These are phyloP conservation scores for Sclerotiophoma versabilis DNA, from an alignment of 2,329 filamentous ascomycete species.

Conservation along the genomic window DNA sequence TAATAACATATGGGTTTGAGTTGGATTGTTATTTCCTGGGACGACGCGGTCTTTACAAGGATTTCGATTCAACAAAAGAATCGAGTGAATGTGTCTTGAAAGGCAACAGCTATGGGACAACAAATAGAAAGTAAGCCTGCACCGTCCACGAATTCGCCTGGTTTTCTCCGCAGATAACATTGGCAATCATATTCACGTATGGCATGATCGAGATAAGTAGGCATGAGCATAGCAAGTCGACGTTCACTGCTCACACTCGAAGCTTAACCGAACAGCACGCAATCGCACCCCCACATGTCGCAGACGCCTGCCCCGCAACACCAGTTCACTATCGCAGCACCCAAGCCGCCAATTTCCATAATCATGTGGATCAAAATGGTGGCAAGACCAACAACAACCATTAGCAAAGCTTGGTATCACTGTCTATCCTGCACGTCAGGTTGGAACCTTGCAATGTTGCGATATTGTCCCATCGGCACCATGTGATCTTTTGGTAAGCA, in stretches of 20 bases:
- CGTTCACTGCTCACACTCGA: not conserved
- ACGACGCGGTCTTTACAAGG: not conserved
- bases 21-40: too few relatives aligned
- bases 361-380: not conserved
- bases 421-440: not conserved
- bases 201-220: not conserved
- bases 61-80: not conserved
- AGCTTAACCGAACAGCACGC: slow-evolving; percentile 7
- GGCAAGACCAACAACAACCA: slow-evolving; percentile 2
- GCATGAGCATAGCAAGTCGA: not conserved
- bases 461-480: slow-evolving; percentile 4
- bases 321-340: not conserved
- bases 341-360: not conserved
- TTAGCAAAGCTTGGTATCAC: not conserved
- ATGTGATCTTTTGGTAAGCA: not conserved
- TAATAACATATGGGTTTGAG: too few relatives aligned
- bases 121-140: not conserved
- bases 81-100: not conserved
- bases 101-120: not conserved
- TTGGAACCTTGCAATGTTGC: slow-evolving; percentile 7
- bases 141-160: not conserved
- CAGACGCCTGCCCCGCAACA: slow-evolving; percentile 10
- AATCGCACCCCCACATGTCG: slow-evolving; percentile 17
- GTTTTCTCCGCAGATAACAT: not conserved
- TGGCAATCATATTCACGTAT: too few relatives aligned